Conservation (phyloP, 805 yeast genomes). For the Cyberlindnera mycetangii region DNA sequence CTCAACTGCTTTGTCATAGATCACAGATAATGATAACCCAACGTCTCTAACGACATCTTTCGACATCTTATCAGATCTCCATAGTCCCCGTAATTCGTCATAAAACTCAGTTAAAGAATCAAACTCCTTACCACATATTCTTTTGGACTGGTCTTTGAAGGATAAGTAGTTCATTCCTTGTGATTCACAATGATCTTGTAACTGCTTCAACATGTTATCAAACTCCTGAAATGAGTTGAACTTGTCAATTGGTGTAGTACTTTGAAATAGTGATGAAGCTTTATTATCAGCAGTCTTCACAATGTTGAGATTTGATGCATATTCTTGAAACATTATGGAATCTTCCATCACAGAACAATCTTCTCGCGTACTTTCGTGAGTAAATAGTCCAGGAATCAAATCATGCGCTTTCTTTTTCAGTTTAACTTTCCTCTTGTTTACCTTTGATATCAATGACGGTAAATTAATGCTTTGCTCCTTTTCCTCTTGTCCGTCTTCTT, state of each 20-base stretch:
- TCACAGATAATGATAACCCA: constrained; percentile 13
- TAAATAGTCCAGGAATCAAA: background rate
- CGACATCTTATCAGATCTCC: constrained; percentile 13
- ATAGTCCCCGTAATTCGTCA: constrained; percentile 3
- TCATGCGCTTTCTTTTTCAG: background rate
- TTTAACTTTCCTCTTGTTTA: background rate
- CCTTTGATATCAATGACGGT: background rate
- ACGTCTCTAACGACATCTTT: constrained; percentile 15
- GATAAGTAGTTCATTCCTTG: constrained; percentile 21
- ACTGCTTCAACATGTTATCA: constrained; percentile 39
- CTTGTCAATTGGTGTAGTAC: constrained; percentile 26
- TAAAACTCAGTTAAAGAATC: constrained; percentile 6
- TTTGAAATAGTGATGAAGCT: constrained; percentile 20
- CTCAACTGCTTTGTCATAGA: constrained; percentile 15
- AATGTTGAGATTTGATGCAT: constrained; percentile 14
- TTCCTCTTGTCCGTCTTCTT: background rate
- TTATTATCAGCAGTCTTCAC: background rate
- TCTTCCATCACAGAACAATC: constrained; percentile 8
- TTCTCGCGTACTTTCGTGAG: background rate
- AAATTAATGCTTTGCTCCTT: no score
- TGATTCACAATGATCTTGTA: constrained; percentile 28
- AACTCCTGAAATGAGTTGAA: constrained; percentile 31
- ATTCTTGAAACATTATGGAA: constrained; percentile 15
- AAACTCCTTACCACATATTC: constrained; percentile 3
- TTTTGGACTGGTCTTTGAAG: background rate